phyloP scores from a whole-genome alignment of 2,329 filamentous ascomycete species.

The Dactylonectria estremocensis region DNA sequence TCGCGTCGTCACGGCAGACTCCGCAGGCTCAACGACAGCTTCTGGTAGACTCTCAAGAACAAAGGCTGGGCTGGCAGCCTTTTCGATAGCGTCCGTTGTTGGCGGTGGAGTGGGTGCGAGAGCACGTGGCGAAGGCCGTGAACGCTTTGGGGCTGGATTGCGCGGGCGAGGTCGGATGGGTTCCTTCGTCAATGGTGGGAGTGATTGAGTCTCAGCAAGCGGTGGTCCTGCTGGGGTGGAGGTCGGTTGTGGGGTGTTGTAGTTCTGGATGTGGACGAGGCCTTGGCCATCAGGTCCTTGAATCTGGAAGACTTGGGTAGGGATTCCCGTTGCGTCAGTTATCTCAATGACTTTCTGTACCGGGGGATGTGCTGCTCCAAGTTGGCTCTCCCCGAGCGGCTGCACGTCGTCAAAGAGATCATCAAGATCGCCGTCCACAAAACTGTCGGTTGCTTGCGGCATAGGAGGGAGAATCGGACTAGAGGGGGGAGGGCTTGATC shows the following conservation, averaged over 20 bases:
- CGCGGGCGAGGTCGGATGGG: constrained; percentile 27
- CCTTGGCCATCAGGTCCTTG: constrained; percentile 55
- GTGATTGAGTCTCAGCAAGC: constrained; percentile 38
- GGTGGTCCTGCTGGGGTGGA: constrained; percentile 39
- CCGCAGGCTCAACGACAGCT: constrained; percentile 24
- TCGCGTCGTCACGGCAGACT: constrained; percentile 3
- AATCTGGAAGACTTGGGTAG: constrained; percentile 62
- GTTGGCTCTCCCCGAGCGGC: constrained; percentile 54
- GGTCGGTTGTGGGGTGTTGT: constrained; percentile 50
- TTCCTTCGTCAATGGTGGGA: constrained; percentile 46
- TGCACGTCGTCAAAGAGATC: constrained; percentile 76
- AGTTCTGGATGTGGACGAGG: constrained; percentile 55
- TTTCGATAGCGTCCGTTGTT: constrained; percentile 57
- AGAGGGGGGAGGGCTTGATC: constrained; percentile 78
- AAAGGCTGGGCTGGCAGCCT: constrained; percentile 48
- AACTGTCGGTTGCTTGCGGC: constrained; percentile 81
- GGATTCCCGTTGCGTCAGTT: constrained; percentile 55
- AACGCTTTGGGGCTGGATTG: constrained; percentile 41
- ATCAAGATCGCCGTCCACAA: constrained; percentile 85
- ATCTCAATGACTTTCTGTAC: constrained; percentile 48
- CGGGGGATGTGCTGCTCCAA: constrained; percentile 37
- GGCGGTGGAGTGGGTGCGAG: constrained; percentile 57
- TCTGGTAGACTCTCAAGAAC: constrained; percentile 29
- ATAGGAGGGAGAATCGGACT: constrained; percentile 83
- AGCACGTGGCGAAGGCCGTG: constrained; percentile 41